phyloP scores from a whole-genome alignment of 192 early-diverging fungal species.

The Piromyces finnis region DNA sequence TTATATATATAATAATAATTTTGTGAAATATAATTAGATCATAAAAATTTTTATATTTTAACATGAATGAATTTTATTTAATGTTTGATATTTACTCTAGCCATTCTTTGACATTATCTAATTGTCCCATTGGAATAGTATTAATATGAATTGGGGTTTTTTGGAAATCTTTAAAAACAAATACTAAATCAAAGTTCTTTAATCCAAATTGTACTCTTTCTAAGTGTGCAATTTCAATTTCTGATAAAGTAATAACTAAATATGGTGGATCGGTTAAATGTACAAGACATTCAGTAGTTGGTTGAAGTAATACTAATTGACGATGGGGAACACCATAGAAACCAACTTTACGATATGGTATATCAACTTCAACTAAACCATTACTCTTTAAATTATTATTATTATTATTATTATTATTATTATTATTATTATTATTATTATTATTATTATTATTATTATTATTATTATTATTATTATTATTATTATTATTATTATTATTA shows the following conservation, averaged over 20 bases:
- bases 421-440: background rate
- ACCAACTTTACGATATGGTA: constrained; percentile 79
- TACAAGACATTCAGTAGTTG: constrained; percentile 89
- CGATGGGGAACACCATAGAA: constrained; percentile 87
- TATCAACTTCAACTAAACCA: constrained; percentile 69
- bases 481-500: no score
- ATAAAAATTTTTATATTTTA: no score
- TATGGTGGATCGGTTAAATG: constrained; percentile 89
- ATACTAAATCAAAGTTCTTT: constrained; percentile 97
- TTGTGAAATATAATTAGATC: no score
- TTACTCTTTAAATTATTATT: constrained; percentile 28
- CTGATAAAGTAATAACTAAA: constrained; percentile 70
- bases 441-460: constrained; percentile 1
- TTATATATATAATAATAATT: no score
- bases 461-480: no score
- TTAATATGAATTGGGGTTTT: constrained; percentile 85
- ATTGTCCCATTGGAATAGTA: constrained; percentile 74
- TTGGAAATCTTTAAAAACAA: constrained; percentile 87
- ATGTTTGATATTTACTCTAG: constrained; percentile 28
- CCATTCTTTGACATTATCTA: constrained; percentile 94
- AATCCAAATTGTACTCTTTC: constrained; percentile 94
- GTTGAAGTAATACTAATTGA: constrained; percentile 81
- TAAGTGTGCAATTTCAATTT: constrained; percentile 88
- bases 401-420: no score
- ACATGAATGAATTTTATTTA: no score